Base-by-base conservation (phyloP, 2,329 filamentous ascomycete species). In the Hirsutella minnesotensis region DNA sequence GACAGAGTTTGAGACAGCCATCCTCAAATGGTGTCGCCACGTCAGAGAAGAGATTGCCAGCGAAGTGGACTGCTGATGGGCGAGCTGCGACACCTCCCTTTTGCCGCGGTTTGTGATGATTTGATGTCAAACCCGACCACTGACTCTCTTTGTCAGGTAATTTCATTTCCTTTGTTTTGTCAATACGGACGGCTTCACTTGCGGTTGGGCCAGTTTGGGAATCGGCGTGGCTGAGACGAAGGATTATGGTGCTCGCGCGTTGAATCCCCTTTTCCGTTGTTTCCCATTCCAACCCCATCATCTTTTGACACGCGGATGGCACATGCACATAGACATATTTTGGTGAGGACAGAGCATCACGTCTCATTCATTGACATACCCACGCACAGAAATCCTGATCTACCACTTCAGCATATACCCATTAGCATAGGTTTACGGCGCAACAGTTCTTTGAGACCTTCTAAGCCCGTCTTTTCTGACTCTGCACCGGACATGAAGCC, bases 41-140 rank as follows among this genome's bases (percentile, higher is more conserved):
- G 87, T 95, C 8, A 74, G 92, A 29, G 80, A 86, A 58, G 90
- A 96, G 66, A 78, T 96, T 50, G 75, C 81, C 34, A 72, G 74
- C 38, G 90, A 95, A 53, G 61, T 76, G 45, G 49, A 40, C 8
- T 47, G 53, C 40, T 54, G 38, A 52, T 13, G 9, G 33, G 15
- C 33, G n/a, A 35, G 9, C 33, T 5, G 16, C 33, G 33, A 4
- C 33, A n/a, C 33, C 13, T 9, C 16, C 33, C 33, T 13, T 18
- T 18, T 19, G 33, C 33, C 15, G 33, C 9, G 16, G 3, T n/a
- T n/a, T n/a, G n/a, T 24, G 22, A 8, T 7, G 9, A 15, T 24
- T 29, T 38, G 13, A 21, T 24, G 34, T 19, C 34, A 9, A 36
- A 36, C 16, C 9, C 16, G 18, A 5, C n/a, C 9, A n/a, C 33